Evolutionary conservation across 345 rosid genomes (phyloP), one percentile per base, ranked within the genome.

Genomic region (Eutrema japonicum): DNA sequence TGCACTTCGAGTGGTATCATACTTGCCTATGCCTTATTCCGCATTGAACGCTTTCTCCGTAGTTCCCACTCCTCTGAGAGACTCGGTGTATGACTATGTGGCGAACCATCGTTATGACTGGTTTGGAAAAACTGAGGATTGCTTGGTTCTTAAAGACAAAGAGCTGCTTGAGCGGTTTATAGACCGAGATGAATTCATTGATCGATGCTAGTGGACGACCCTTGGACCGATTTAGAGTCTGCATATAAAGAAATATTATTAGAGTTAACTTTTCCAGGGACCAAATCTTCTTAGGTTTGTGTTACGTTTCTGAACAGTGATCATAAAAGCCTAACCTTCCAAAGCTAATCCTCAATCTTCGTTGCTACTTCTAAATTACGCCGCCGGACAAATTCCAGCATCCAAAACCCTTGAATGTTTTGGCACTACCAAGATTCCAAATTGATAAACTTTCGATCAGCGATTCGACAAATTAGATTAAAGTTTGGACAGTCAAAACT

Each of bases 11-110:
- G 96, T 93, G 33, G 49, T 83, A 66, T 86, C 93, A 26, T 81
- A 90, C 84, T 78, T 89, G 82, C 97, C 97, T 38, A 61, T 81
- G 68, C 97, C 98, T 6, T 91, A 90, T 76, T 87, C 91, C 0
- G 88, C 92, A 62, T 63, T 93, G 77, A 87, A 90, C 41, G 50
- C 70, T 1, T 77, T 93, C 68, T 42, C 78, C 70, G 60, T 93
- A 18, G 54, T 88, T 80, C 96, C 96, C 53, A 73, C 81, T 54
- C 92, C 98, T 7, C 65, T 86, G 6, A 83, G 93, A 72, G 97
- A 90, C 76, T 87, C 85, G 5, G 85, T 86, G 36, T 93, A 93
- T 77, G 96, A 90, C 78, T 79, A 86, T 27, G 76, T 93, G 50
- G 98, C 98, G 7, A 86, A 81, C 70, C 71, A 71, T 43, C 92